A percentile compares a stretch with the other conserved stretches of the same genome.
phyloP scores from a whole-genome alignment of 345 rosid species.

The Populus ilicifolia region DNA sequence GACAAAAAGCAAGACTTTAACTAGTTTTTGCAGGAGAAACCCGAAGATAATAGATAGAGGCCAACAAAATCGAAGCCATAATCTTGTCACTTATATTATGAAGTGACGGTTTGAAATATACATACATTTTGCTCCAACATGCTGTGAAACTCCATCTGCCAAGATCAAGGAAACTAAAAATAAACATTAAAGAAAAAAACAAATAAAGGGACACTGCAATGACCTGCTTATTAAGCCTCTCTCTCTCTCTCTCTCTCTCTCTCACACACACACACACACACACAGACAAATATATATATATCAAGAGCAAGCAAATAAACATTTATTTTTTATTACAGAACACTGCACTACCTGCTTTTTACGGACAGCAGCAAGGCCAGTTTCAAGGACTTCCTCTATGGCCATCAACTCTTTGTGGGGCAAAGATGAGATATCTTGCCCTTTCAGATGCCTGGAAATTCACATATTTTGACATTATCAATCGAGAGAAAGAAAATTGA shows the following conservation, averaged over 20 bases:
- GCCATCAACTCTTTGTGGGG: slow-evolving; percentile 48
- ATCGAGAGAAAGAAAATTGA: not conserved
- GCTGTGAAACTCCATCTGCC: slow-evolving; percentile 21
- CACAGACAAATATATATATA: not conserved
- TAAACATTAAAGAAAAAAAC: not conserved
- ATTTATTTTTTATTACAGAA: not conserved
- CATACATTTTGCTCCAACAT: slow-evolving; percentile 23
- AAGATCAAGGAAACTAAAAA: not conserved
- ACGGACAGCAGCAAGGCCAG: slow-evolving; percentile 53
- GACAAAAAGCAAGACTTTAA: not conserved
- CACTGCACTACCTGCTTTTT: slow-evolving; percentile 40
- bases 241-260: too few species aligned
- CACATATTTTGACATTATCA: not conserved
- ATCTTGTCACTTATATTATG: not conserved
- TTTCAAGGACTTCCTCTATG: slow-evolving; percentile 65
- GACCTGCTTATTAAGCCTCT: not conserved
- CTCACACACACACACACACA: too few species aligned
- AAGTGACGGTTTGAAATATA: not conserved
- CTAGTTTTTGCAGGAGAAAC: not conserved
- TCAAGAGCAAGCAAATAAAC: not conserved
- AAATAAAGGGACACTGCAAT: too few species aligned
- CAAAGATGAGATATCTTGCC: slow-evolving; percentile 65
- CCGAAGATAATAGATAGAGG: not conserved
- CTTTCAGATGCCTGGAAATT: slow-evolving; percentile 57
- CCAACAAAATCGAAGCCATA: not conserved